Percentiles rank a stretch among this genome's conserved stretches.
These are phyloP conservation scores for Halophytophthora batemanensis DNA, from an alignment of 352 stramenopile genomes.

Conservation along the genomic window DNA sequence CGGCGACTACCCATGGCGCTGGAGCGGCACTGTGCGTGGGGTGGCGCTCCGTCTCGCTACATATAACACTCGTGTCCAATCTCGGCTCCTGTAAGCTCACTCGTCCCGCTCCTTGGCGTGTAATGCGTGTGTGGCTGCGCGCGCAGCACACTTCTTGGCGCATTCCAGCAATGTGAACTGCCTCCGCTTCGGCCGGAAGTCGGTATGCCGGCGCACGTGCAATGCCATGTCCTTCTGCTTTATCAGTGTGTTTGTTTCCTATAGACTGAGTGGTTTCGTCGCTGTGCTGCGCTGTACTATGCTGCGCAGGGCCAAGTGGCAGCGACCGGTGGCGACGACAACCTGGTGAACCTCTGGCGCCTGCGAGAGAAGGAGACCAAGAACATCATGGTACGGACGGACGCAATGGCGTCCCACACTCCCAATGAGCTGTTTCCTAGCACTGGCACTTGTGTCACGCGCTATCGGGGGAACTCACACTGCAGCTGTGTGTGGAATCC, in stretches of 20 bases:
- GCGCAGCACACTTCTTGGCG: slow-evolving; percentile 70
- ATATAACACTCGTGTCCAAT: too few species aligned
- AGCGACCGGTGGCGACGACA: slow-evolving; percentile 73
- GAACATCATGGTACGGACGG: slow-evolving; percentile 70
- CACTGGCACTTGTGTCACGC: too few species aligned
- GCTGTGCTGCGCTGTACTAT: not conserved
- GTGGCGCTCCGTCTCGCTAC: too few species aligned
- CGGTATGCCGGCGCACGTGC: slow-evolving; percentile 28
- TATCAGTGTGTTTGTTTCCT: not conserved
- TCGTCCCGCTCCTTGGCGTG: not conserved
- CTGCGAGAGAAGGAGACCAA: slow-evolving; percentile 87
- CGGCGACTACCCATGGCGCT: slow-evolving; percentile 30
- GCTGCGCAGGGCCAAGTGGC: slow-evolving; percentile 66
- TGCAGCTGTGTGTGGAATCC: not conserved
- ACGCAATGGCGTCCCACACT: not conserved
- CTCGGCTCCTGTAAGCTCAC: not conserved
- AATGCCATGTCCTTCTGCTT: not conserved
- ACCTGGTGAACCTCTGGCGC: slow-evolving; percentile 81
- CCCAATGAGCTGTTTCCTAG: too few species aligned
- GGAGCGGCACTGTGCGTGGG: slow-evolving; percentile 54
- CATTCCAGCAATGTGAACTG: slow-evolving; percentile 84
- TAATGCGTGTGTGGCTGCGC: not conserved
- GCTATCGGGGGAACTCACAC: not conserved
- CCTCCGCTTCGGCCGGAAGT: slow-evolving; percentile 78
- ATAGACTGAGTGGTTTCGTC: not conserved